Base-by-base conservation (phyloP, 2,329 filamentous ascomycete species). In the Clarireedia paspali region DNA sequence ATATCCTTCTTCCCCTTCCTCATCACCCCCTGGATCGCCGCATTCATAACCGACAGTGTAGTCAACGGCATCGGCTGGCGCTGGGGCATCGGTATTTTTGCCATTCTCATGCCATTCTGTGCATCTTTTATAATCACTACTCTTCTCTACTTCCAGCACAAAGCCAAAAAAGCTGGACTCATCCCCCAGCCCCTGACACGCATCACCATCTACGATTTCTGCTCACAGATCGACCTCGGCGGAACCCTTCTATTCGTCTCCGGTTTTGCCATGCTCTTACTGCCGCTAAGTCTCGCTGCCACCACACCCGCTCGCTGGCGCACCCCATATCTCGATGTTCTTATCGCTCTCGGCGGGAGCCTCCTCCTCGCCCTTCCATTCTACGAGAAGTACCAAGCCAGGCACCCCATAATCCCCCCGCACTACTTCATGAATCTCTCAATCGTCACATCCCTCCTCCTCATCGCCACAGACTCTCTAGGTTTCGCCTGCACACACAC, bases 11-110 rank as follows among this genome's bases (percentile, higher is more conserved):
- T 79, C 6, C 80, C 79, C 0, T 82, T 80, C 61, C 70, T 82
- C 4, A 69, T 80, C 61, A 83, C 77, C 6, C 76, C 80, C 0
- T 84, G 79, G 75, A 71, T 79, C 12, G 76, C 80, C 1, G 77
- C 78, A 2, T 72, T 75, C 45, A 72, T 81, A 17, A 74, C 75
- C 1, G 68, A 72, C 6, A 70, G 66, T 17, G 72, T 82, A 15
- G 64, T 75, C 1, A 61, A 62, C 1, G 70, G 71, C 6, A 70
- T 75, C 36, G 74, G 69, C 12, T 82, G 78, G 79, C 70, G 77
- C 61, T 82, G 79, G 79, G 80, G 80, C 6, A 79, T 80, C 58
- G 80, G 76, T 15, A 79, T 82, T 64, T 76, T 80, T 69, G 76
- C 77, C 9, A 75, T 82, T 52, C 69, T 82, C 24, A 71, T 81